Base-by-base conservation (phyloP, 2,329 filamentous ascomycete species). In the Aspergillus tamarii region DNA sequence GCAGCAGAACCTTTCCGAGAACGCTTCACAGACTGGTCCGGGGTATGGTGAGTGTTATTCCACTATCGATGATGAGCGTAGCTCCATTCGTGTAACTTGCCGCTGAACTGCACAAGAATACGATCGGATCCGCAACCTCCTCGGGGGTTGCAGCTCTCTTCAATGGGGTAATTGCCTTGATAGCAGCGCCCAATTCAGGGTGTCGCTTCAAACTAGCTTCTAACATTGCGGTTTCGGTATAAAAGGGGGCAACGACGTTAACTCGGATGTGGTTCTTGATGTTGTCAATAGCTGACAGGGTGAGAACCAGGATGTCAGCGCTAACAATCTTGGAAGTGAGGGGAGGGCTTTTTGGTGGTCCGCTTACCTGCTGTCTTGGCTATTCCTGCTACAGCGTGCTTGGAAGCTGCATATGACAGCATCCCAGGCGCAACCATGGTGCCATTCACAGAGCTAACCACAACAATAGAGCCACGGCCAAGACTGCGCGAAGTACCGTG, bases 331-430 rank as follows among this genome's bases (percentile, higher is more conserved):
- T 36, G 1, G 6, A 36, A 14, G 1, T 14, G 4, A 5, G 14
- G 1, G 34, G 52, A 55, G 19, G 4, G 21, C 5, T 52, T 21
- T 28, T 4, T 16, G 11, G 6, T 52, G 7, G 12, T 12, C 8
- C 1, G 23, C 54, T 57, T 36, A 57, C 55, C 84, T 65, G 85
- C 85, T 0, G 83, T 77, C 10, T 81, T 76, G 0, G 85, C 87
- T 80, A 88, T 81, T 34, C 82, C 84, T 60, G 87, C 82, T 1
- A 87, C 81, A 0, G 85, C 85, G 19, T 84, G 82, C 66, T 88
- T 88, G 3, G 84, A 85, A 0, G 83, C 84, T 54, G 82, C 85
- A 64, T 87, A 87, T 0, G 84, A 78, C 16, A 84, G 83, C 84
- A 54, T 45, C 12, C 39, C 46, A n/a, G 48, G 46, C 1, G 41